phyloP scores from a whole-genome alignment of 2,329 filamentous ascomycete species.

The Aspergillus nomiae region DNA sequence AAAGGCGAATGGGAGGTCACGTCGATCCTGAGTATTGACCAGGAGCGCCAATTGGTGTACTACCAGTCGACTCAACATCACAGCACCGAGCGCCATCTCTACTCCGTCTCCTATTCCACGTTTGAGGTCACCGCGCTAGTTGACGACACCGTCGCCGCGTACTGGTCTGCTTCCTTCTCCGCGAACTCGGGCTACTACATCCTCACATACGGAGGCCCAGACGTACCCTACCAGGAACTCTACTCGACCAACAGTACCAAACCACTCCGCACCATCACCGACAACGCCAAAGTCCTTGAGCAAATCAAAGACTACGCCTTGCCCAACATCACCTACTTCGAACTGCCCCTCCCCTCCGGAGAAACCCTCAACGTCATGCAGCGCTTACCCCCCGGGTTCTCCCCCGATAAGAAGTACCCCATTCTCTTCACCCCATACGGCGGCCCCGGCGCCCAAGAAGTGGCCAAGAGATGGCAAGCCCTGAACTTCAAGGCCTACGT shows the following conservation, averaged over 20 bases:
- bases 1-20: slow-evolving; percentile 67
- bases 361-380: slow-evolving; percentile 66
- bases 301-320: slow-evolving; percentile 63
- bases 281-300: slow-evolving; percentile 60
- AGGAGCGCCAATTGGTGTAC: slow-evolving; percentile 59
- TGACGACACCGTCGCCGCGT: slow-evolving; percentile 59
- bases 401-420: slow-evolving; percentile 64
- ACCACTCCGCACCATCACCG: slow-evolving; percentile 60
- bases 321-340: slow-evolving; percentile 65
- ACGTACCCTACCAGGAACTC: slow-evolving; percentile 70
- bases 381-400: slow-evolving; percentile 65
- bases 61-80: slow-evolving; percentile 67
- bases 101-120: slow-evolving; percentile 62
- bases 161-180: slow-evolving; percentile 68
- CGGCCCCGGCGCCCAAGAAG: slow-evolving; percentile 65
- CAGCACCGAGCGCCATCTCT: slow-evolving; percentile 68
- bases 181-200: slow-evolving; percentile 65
- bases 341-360: slow-evolving; percentile 63
- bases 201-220: slow-evolving; percentile 64
- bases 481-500: slow-evolving; percentile 66
- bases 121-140: slow-evolving; percentile 61
- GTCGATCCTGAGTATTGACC: slow-evolving; percentile 62
- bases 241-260: slow-evolving; percentile 59
- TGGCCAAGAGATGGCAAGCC: slow-evolving; percentile 58
- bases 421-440: slow-evolving; percentile 70